Percentiles rank a stretch among this genome's conserved stretches.
phyloP scores from a whole-genome alignment of 2,329 filamentous ascomycete genomes.

The Colletotrichum orchidophilum region DNA sequence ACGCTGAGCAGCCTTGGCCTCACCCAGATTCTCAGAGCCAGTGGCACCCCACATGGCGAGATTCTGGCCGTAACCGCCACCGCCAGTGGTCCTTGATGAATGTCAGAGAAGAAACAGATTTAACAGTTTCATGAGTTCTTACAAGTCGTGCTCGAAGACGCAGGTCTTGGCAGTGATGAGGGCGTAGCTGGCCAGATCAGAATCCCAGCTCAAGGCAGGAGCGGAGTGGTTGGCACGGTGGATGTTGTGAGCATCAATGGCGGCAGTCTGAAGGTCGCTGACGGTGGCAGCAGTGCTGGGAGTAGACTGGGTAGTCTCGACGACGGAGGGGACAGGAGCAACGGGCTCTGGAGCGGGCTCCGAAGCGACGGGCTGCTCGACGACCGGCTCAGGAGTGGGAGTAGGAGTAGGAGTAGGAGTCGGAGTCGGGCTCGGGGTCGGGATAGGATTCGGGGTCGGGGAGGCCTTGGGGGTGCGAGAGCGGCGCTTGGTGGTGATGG shows the following conservation, averaged over 20 bases:
- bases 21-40: constrained; percentile 54
- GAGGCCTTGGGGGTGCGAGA: constrained; percentile 37
- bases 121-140: constrained; percentile 49
- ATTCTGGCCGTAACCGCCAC: constrained; percentile 87
- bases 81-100: constrained; percentile 59
- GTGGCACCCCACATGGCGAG: constrained; percentile 72
- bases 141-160: constrained; percentile 80
- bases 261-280: constrained; percentile 48
- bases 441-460: constrained; percentile 17
- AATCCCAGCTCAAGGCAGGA: constrained; percentile 71
- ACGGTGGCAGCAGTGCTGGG: constrained; percentile 15
- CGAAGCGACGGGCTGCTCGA: not conserved
- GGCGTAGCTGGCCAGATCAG: constrained; percentile 71
- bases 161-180: constrained; percentile 71
- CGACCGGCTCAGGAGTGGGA: constrained; percentile 28
- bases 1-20: constrained; percentile 65
- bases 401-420: constrained; percentile 26
- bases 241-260: constrained; percentile 82
- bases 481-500: constrained; percentile 35
- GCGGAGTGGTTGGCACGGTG: constrained; percentile 87
- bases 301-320: constrained; percentile 39
- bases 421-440: constrained; percentile 26
- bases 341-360: constrained; percentile 9
- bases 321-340: constrained; percentile 32
- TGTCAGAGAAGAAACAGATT: constrained; percentile 37